These are phyloP conservation scores for Nothophoma quercina DNA, from an alignment of 2,329 filamentous ascomycete genomes.

Conservation along the genomic window DNA sequence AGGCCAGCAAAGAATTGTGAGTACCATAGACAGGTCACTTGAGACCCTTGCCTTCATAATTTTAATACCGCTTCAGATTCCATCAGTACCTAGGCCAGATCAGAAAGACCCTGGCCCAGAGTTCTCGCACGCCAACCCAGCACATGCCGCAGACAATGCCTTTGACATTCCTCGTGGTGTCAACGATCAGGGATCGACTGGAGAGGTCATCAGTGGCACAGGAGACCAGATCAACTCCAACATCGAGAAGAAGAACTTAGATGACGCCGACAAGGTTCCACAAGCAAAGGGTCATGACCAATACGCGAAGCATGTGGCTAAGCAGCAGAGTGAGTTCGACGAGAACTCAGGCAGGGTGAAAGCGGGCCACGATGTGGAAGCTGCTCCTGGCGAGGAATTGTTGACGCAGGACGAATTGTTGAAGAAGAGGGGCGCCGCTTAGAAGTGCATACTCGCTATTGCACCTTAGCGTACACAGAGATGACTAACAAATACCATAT, in stretches of 20 bases:
- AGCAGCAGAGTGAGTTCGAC: conserved; percentile 26
- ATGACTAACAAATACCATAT: not conserved
- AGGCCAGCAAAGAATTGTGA: conserved; percentile 48
- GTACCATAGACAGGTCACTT: not conserved
- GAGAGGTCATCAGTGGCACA: conserved; percentile 46
- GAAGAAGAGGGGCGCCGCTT: conserved; percentile 33
- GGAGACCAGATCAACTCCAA: conserved; percentile 41
- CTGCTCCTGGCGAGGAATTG: conserved; percentile 38
- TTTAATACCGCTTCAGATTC: conserved; percentile 44
- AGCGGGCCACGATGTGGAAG: conserved; percentile 28
- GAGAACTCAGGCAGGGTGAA: conserved; percentile 25
- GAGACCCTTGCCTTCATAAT: not conserved
- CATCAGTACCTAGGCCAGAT: conserved; percentile 58
- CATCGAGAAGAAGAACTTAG: conserved; percentile 44
- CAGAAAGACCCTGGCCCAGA: conserved; percentile 47
- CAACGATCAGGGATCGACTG: conserved; percentile 43
- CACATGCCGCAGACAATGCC: conserved; percentile 58
- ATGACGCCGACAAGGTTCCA: conserved; percentile 31
- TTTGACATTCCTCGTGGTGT: conserved; percentile 54
- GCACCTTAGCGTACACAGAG: not conserved
- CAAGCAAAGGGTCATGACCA: conserved; percentile 33
- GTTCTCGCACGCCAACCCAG: conserved; percentile 47
- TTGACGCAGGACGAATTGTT: conserved; percentile 34
- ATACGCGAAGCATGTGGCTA: conserved; percentile 32
- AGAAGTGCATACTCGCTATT: not conserved